Percentiles rank a stretch among this genome's conserved stretches.
Evolutionary conservation across 2,329 filamentous ascomycete genomes (phyloP).

Genomic region (Diaporthe sp.): DNA sequence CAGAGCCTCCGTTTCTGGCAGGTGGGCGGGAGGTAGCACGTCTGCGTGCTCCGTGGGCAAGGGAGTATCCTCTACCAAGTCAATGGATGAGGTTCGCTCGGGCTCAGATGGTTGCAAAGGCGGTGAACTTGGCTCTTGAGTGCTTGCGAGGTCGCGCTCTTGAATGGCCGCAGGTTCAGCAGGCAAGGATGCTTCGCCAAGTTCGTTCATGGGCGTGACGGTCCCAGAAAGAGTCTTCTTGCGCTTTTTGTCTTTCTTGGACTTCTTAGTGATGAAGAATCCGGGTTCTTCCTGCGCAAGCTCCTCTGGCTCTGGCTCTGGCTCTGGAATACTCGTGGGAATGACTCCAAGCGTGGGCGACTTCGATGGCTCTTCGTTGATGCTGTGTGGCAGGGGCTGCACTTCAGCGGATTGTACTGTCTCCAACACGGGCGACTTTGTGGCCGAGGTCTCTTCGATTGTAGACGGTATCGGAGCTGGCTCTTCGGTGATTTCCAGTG

Average conservation of each 20-base stretch:
- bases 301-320: constrained; percentile 5
- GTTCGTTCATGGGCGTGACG: background rate
- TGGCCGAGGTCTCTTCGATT: background rate
- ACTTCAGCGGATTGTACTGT: background rate
- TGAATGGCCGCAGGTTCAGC: background rate
- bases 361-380: background rate
- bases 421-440: background rate
- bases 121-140: background rate
- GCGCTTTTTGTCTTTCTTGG: background rate
- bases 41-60: background rate
- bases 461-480: background rate
- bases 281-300: background rate
- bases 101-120: background rate
- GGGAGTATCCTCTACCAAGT: background rate
- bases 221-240: constrained; percentile 3
- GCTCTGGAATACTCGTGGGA: background rate
- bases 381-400: no score
- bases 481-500: background rate
- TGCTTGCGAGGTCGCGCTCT: background rate
- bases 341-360: background rate
- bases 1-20: background rate
- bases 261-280: background rate
- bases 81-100: background rate
- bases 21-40: background rate
- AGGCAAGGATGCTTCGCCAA: background rate